Evolutionary conservation across 176 grass and related monocot species (phyloP).

Genomic region (Oryza coarctata): DNA sequence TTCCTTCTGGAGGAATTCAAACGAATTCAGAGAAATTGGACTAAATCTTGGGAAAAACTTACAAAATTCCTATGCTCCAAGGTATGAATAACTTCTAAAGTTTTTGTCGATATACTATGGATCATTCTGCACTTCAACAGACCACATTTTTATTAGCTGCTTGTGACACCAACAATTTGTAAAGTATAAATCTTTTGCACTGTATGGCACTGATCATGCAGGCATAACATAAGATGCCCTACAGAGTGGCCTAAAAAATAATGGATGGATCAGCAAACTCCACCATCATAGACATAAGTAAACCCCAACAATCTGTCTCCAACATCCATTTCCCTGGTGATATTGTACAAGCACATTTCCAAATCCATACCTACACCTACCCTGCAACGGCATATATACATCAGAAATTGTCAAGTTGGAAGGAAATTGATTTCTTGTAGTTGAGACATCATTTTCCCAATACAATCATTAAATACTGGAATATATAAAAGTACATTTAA

Average conservation of each 20-base stretch:
- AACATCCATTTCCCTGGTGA: neutral
- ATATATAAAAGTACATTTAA: neutral
- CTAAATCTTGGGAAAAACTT: too few relatives aligned
- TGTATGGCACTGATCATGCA: neutral
- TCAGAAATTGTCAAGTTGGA: neutral
- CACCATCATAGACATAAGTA: neutral
- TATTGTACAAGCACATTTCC: conserved; percentile 20
- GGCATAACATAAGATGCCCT: neutral
- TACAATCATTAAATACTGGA: conserved; percentile 14
- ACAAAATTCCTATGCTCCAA: too few relatives aligned
- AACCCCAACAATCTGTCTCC: neutral
- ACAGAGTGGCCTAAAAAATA: neutral
- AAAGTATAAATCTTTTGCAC: neutral
- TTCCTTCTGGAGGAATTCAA: too few relatives aligned
- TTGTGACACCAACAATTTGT: neutral
- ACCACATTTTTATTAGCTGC: neutral
- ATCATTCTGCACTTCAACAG: neutral
- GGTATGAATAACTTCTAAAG: neutral
- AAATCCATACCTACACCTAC: conserved; percentile 8
- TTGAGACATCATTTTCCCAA: conserved; percentile 40
- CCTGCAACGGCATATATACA: neutral
- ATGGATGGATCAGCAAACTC: neutral
- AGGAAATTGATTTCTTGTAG: conserved; percentile 7
- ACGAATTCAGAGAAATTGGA: too few relatives aligned
- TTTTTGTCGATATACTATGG: neutral